Percentiles rank a stretch among this genome's conserved stretches.
phyloP scores from a whole-genome alignment of 1,284 basidiomycete genomes.

The Ganoderma boninense region DNA sequence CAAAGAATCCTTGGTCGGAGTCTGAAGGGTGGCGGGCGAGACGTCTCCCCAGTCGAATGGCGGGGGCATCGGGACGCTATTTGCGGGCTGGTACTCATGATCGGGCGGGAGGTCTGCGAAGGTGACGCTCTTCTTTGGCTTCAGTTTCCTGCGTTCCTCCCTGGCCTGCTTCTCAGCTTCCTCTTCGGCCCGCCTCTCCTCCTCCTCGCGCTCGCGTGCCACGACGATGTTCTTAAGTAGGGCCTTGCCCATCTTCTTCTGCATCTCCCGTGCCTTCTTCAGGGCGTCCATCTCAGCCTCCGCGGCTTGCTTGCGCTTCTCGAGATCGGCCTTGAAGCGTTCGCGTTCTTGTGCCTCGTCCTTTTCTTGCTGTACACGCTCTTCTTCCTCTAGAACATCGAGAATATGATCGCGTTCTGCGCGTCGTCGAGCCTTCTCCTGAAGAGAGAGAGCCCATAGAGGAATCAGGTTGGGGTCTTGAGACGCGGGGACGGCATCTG shows the following conservation, averaged over 20 bases:
- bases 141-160: constrained; percentile 35
- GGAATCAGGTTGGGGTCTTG: constrained; percentile 58
- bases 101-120: constrained; percentile 58
- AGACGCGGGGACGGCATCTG: constrained; percentile 18
- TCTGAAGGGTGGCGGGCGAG: constrained; percentile 53
- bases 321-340: constrained; percentile 53
- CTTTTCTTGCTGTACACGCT: constrained; percentile 53
- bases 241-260: constrained; percentile 81
- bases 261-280: constrained; percentile 65
- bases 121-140: constrained; percentile 68
- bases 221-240: constrained; percentile 58
- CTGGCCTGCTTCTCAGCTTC: constrained; percentile 38
- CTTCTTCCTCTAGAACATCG: constrained; percentile 76
- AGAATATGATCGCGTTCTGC: constrained; percentile 69
- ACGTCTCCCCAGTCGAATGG: constrained; percentile 63
- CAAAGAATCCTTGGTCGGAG: constrained; percentile 48
- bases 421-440: constrained; percentile 57
- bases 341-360: constrained; percentile 52
- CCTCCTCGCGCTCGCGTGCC: constrained; percentile 50
- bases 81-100: constrained; percentile 32
- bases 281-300: constrained; percentile 60
- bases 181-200: constrained; percentile 42
- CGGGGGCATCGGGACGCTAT: constrained; percentile 27
- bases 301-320: constrained; percentile 59
- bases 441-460: constrained; percentile 53